These are phyloP conservation scores for Austroboletus eburneus DNA, from an alignment of 768 basidiomycete species.

Conservation along the genomic window DNA sequence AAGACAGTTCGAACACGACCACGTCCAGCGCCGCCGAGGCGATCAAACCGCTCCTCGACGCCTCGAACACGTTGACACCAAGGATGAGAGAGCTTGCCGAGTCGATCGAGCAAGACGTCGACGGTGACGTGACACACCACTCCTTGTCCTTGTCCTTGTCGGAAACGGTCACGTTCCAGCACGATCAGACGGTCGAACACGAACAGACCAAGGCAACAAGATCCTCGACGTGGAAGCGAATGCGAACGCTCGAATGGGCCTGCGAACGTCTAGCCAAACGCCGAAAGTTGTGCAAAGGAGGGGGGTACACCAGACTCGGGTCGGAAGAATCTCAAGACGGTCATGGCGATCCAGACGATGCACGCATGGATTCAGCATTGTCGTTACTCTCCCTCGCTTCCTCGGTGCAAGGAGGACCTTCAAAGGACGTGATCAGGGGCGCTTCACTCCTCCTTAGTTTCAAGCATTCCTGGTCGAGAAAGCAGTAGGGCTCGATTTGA, in stretches of 20 bases:
- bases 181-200: conserved; percentile 1
- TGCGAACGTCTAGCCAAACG: conserved; percentile 40
- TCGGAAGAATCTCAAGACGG: conserved; percentile 23
- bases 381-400: conserved; percentile 30
- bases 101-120: no score
- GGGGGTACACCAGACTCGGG: conserved; percentile 9
- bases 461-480: conserved; percentile 28
- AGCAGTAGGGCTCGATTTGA: conserved; percentile 17
- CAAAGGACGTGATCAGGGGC: conserved; percentile 25
- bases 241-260: conserved; percentile 43
- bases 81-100: conserved; percentile 4
- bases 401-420: neutral
- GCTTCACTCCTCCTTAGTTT: conserved; percentile 27
- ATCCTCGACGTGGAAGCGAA: conserved; percentile 14
- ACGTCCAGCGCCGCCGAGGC: no score
- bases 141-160: no score
- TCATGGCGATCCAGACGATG: conserved; percentile 4
- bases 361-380: conserved; percentile 24
- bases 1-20: neutral
- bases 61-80: conserved; percentile 13
- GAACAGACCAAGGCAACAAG: conserved; percentile 10
- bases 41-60: conserved; percentile 23
- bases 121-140: no score
- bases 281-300: conserved; percentile 23
- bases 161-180: no score